Evolutionary conservation across 2,329 filamentous ascomycete species (phyloP).

Genomic region (Onygenales sp.): DNA sequence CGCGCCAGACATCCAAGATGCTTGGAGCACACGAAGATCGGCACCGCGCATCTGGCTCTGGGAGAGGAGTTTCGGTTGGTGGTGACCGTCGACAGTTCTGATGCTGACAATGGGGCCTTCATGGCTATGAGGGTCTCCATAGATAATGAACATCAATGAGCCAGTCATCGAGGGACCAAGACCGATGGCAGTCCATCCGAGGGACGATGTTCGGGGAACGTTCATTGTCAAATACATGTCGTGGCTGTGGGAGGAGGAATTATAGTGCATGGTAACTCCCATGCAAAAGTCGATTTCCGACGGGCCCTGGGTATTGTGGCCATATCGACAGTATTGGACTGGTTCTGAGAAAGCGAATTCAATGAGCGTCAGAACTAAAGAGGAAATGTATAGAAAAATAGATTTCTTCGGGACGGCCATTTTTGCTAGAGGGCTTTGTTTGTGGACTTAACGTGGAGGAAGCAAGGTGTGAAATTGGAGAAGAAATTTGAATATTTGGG

Average conservation of each 20-base stretch:
- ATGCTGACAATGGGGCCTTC: not conserved
- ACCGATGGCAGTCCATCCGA: conserved; percentile 1
- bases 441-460: too few species aligned
- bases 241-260: not conserved
- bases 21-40: conserved; percentile 1
- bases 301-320: not conserved
- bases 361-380: not conserved
- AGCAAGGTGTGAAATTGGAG: too few species aligned
- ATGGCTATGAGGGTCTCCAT: not conserved
- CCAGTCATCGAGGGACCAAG: not conserved
- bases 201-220: not conserved
- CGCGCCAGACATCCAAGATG: not conserved
- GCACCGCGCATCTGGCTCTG: not conserved
- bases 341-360: not conserved
- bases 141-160: not conserved
- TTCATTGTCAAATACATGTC: conserved; percentile 1
- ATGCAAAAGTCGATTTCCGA: conserved; percentile 1
- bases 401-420: not conserved
- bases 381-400: not conserved
- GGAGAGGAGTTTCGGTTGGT: not conserved
- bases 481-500: too few species aligned
- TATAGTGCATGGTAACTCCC: not conserved
- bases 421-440: too few species aligned
- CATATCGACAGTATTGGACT: not conserved
- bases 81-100: not conserved